Evolutionary conservation across 2,329 filamentous ascomycete genomes (phyloP), one percentile per base, ranked within the genome.

Genomic region (Zymoseptoria passerinii): DNA sequence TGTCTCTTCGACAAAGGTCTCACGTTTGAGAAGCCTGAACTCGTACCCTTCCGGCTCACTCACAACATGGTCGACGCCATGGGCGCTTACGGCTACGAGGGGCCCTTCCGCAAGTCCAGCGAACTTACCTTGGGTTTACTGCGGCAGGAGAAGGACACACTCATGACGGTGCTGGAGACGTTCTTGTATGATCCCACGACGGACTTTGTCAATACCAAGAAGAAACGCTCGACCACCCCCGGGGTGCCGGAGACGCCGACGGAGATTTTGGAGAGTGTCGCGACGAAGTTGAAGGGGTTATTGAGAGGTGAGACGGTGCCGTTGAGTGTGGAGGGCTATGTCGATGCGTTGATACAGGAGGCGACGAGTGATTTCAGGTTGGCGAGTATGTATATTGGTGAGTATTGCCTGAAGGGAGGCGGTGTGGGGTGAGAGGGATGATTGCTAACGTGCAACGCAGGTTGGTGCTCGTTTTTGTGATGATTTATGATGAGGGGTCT

Each of bases 41-140:
- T 88, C 28, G 94, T 99, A 1, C 95, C 94, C 1, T 99, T 99
- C 80, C 88, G 95, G 16, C 81, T 99, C 49, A 99, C 94, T 3
- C 92, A 96, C 79, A 99, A 99, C 75, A 97, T 99, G 92, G 84
- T 95, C 40, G 90, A 95, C 63, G 95, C 94, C 9, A 97, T 99
- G 85, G 94, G 94, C 4, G 86, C 95, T 20, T 92, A 95, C 70
- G 90, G 92, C 61, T 90, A 94, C 71, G 94, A 97, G 73, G 78
- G 94, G 0, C 92, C 94, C 0, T 99, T 96, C 75, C 83, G 92
- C 49, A 88, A 89, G 68, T 92, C 90, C 53, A 92, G 89, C 60
- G 95, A 99, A 75, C 81, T 97, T 61, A 95, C 91, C 9, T 80
- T 97, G 60, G 81, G 83, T 50, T 85, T 96, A 28, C 80, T 97